Conservation (phyloP, 2,329 filamentous ascomycete species). For the Stagonosporopsis vannaccii region DNA sequence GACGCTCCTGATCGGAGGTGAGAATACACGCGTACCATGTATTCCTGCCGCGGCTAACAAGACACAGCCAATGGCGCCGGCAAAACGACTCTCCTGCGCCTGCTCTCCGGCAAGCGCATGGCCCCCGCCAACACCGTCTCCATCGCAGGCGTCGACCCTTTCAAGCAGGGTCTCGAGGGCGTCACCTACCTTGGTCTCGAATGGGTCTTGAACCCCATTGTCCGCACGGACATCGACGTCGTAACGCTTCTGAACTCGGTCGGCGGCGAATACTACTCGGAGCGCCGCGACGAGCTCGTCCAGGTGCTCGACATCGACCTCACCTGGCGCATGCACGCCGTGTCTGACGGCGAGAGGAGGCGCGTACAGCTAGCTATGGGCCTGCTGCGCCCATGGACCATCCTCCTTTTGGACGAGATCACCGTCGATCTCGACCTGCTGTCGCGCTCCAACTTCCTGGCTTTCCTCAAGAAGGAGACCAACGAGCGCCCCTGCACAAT, state of each 20-base stretch:
- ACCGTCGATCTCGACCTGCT: constrained; percentile 95
- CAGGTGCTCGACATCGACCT: constrained; percentile 90
- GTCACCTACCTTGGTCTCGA: constrained; percentile 97
- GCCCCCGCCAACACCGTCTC: constrained; percentile 77
- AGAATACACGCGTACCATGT: constrained; percentile 43
- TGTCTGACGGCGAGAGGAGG: constrained; percentile 89
- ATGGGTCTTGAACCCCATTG: constrained; percentile 97
- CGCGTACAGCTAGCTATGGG: constrained; percentile 97
- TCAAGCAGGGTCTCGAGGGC: constrained; percentile 86
- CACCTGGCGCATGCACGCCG: constrained; percentile 93
- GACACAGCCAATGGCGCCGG: constrained; percentile 86
- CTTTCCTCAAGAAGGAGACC: constrained; percentile 87
- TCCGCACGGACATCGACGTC: constrained; percentile 93
- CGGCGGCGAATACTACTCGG: constrained; percentile 83
- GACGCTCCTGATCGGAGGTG: constrained; percentile 88
- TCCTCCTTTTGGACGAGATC: constrained; percentile 92
- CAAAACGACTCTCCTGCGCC: constrained; percentile 94
- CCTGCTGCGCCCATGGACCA: constrained; percentile 86
- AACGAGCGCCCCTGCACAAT: constrained; percentile 83
- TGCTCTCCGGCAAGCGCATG: constrained; percentile 93
- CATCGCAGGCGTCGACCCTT: constrained; percentile 87
- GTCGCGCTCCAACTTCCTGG: constrained; percentile 81
- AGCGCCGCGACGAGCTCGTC: constrained; percentile 85
- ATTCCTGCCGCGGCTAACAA: not conserved
- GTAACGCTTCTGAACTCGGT: constrained; percentile 83